Evolutionary conservation across 2,329 filamentous ascomycete genomes (phyloP).

Genomic region (Fusarium floridanum): DNA sequence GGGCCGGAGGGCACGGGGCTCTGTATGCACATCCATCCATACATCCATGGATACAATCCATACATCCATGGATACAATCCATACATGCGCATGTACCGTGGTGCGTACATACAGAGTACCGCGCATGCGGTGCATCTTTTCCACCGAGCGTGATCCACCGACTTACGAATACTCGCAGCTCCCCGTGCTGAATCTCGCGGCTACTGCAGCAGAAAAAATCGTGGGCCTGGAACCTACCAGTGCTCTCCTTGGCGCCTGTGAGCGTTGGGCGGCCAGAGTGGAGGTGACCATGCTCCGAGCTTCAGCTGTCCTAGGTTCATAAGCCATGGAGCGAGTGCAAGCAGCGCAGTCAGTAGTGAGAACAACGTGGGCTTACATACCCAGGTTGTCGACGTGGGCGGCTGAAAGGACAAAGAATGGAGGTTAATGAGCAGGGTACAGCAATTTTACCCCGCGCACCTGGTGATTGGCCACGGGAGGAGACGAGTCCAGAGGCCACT

Average conservation of each 20-base stretch:
- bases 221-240: not conserved
- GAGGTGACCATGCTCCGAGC: not conserved
- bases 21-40: not conserved
- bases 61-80: not conserved
- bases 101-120: not conserved
- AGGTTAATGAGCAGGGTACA: slow-evolving; percentile 11
- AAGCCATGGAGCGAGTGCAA: not conserved
- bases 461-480: slow-evolving; percentile 23
- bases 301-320: slow-evolving; percentile 17
- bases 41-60: not conserved
- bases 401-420: slow-evolving; percentile 22
- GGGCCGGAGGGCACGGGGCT: not conserved
- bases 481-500: slow-evolving; percentile 5
- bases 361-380: slow-evolving; percentile 6
- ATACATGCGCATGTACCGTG: not conserved
- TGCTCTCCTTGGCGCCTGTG: slow-evolving; percentile 9
- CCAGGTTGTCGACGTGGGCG: slow-evolving; percentile 1
- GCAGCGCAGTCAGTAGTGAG: slow-evolving; percentile 7
- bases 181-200: slow-evolving; percentile 13
- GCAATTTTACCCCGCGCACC: slow-evolving; percentile 22
- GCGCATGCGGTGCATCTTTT: slow-evolving; percentile 20
- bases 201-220: slow-evolving; percentile 3
- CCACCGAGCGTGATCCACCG: slow-evolving; percentile 16
- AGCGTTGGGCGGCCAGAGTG: not conserved
- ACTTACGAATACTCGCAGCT: slow-evolving; percentile 24